Percentiles rank a stretch among this genome's conserved stretches.
phyloP scores from a whole-genome alignment of 1,139 yeast species.

The Zygoascus meyerae region DNA sequence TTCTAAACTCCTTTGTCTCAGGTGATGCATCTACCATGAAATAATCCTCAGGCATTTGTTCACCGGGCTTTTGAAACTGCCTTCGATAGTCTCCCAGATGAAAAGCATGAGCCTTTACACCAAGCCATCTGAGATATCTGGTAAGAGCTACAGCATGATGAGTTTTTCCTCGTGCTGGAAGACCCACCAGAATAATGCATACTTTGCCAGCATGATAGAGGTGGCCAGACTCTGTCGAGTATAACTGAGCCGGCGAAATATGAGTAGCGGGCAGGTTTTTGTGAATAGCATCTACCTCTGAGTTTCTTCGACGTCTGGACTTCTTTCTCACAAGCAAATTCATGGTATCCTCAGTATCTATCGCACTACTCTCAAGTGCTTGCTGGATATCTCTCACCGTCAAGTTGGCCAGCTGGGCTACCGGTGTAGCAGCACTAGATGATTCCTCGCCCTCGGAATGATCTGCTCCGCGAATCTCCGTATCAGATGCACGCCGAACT shows the following conservation, averaged over 20 bases:
- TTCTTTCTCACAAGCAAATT: background rate
- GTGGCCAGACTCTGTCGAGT: constrained; percentile 84
- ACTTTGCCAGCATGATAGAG: constrained; percentile 94
- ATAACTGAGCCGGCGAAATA: constrained; percentile 68
- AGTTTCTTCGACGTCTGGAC: constrained; percentile 17
- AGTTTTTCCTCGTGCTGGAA: constrained; percentile 96
- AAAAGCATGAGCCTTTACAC: constrained; percentile 86
- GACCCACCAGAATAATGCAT: constrained; percentile 81
- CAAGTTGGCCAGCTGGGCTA: constrained; percentile 1
- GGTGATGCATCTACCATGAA: constrained; percentile 59
- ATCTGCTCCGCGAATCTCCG: constrained; percentile 6
- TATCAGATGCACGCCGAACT: constrained; percentile 5
- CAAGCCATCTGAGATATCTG: constrained; percentile 85
- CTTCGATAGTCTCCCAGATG: constrained; percentile 92
- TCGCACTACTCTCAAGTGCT: background rate
- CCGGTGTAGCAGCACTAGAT: constrained; percentile 6
- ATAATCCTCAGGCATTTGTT: constrained; percentile 59
- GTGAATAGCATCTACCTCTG: constrained; percentile 32
- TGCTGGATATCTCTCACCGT: background rate
- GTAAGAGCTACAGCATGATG: constrained; percentile 87
- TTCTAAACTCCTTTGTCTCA: constrained; percentile 52
- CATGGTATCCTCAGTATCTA: constrained; percentile 1
- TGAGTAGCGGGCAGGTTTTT: constrained; percentile 33
- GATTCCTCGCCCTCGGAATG: constrained; percentile 7
- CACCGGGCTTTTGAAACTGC: constrained; percentile 40